phyloP scores from a whole-genome alignment of 352 stramenopile genomes.

The Pythium aristosporum region DNA sequence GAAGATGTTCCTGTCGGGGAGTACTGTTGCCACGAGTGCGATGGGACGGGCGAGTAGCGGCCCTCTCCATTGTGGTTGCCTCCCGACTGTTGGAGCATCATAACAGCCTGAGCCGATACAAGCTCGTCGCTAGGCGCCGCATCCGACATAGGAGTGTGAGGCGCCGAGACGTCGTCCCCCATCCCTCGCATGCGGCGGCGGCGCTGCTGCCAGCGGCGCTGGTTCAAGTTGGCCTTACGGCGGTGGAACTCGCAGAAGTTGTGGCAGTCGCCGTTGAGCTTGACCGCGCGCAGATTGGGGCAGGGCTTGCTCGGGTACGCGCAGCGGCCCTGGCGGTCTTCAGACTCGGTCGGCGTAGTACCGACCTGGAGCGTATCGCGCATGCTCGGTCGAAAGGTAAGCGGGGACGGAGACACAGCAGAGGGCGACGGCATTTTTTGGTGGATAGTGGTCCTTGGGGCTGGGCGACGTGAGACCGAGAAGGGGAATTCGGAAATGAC shows the following conservation, averaged over 20 bases:
- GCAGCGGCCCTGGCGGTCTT: slow-evolving; percentile 24
- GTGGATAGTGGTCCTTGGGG: neutral
- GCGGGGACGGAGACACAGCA: neutral
- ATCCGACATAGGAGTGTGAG: neutral
- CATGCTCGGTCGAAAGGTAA: slow-evolving; percentile 19
- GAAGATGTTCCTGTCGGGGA: neutral
- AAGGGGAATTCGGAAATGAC: slow-evolving; percentile 10
- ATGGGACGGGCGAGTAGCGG: slow-evolving; percentile 14
- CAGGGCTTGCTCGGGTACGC: slow-evolving; percentile 39
- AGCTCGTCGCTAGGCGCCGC: slow-evolving; percentile 10
- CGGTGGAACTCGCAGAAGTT: slow-evolving; percentile 41
- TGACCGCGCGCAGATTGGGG: slow-evolving; percentile 33
- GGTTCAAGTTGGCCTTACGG: slow-evolving; percentile 40
- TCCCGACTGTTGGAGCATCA: slow-evolving; percentile 24
- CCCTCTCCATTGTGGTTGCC: neutral
- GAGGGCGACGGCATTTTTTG: neutral
- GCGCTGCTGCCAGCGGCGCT: slow-evolving; percentile 36
- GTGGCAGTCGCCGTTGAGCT: slow-evolving; percentile 39
- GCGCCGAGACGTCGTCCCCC: neutral
- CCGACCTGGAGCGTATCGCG: slow-evolving; percentile 18
- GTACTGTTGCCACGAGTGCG: slow-evolving; percentile 18
- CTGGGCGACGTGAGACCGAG: neutral
- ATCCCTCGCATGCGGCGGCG: slow-evolving; percentile 19
- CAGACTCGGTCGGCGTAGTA: neutral
- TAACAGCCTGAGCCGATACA: slow-evolving; percentile 19